Evolutionary conservation across 1,284 basidiomycete genomes (phyloP).

Genomic region (Fomes fomentarius): DNA sequence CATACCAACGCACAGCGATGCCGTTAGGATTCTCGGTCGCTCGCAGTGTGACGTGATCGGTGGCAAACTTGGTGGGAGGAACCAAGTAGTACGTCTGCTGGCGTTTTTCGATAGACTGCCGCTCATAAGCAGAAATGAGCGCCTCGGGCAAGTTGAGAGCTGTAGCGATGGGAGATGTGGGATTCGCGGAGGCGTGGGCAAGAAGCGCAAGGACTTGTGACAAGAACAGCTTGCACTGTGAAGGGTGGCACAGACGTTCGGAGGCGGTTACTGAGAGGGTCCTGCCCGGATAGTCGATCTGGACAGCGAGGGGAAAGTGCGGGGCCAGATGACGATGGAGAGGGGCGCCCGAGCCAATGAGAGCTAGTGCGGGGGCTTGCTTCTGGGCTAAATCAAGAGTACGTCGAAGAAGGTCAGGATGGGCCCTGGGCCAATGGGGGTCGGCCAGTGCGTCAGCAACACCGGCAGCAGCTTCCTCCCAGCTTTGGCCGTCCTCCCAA

Average conservation of each 20-base stretch:
- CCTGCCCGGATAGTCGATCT: slow-evolving; percentile 13
- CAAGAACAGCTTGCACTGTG: slow-evolving; percentile 29
- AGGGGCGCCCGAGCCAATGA: slow-evolving; percentile 9
- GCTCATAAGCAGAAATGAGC: slow-evolving; percentile 40
- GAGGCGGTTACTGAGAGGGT: slow-evolving; percentile 26
- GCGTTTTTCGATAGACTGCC: slow-evolving; percentile 31
- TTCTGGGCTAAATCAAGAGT: slow-evolving; percentile 24
- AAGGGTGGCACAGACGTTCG: slow-evolving; percentile 25
- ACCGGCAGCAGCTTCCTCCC: slow-evolving; percentile 32
- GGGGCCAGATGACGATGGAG: slow-evolving; percentile 1
- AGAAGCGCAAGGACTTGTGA: slow-evolving; percentile 31
- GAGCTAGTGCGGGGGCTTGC: slow-evolving; percentile 22
- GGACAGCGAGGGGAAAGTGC: slow-evolving; percentile 11
- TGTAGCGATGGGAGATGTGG: slow-evolving; percentile 18
- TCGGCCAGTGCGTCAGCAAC: slow-evolving; percentile 28
- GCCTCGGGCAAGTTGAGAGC: slow-evolving; percentile 32
- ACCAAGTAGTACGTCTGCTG: slow-evolving; percentile 30
- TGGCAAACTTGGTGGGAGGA: slow-evolving; percentile 35
- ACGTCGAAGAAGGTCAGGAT: slow-evolving; percentile 13
- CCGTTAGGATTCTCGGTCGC: slow-evolving; percentile 35
- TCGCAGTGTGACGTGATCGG: slow-evolving; percentile 41
- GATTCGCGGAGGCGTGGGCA: slow-evolving; percentile 10
- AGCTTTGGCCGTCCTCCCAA: slow-evolving; percentile 41
- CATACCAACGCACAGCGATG: slow-evolving; percentile 45
- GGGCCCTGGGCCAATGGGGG: slow-evolving; percentile 10